Evolutionary conservation across 805 yeast species (phyloP).

Genomic region (Brettanomyces bruxellensis): DNA sequence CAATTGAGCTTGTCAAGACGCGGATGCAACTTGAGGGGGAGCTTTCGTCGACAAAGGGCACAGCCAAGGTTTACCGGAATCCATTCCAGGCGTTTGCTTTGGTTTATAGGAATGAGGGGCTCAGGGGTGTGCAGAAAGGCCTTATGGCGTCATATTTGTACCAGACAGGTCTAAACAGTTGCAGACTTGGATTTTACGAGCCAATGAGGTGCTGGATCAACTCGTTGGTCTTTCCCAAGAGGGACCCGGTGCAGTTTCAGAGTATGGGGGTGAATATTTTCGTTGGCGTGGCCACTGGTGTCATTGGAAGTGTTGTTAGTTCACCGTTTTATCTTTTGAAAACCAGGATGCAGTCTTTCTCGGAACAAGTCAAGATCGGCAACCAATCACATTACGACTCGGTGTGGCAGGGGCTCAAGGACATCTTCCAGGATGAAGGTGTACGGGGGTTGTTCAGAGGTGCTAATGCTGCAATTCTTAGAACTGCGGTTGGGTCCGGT

Average conservation of each 20-base stretch:
- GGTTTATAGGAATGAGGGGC: constrained; percentile 74
- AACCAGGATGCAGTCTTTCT: constrained; percentile 94
- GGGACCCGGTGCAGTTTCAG: constrained; percentile 41
- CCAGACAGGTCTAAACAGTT: constrained; percentile 88
- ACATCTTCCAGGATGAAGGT: constrained; percentile 63
- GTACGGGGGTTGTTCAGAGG: constrained; percentile 77
- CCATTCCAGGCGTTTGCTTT: constrained; percentile 75
- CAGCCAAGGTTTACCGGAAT: constrained; percentile 53
- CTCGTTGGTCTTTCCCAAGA: constrained; percentile 39
- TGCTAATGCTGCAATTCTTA: constrained; percentile 84
- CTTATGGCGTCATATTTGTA: constrained; percentile 81
- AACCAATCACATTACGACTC: constrained; percentile 84
- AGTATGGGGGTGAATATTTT: constrained; percentile 52
- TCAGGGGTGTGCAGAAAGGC: constrained; percentile 85
- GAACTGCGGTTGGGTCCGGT: constrained; percentile 94
- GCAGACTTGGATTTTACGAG: constrained; percentile 90
- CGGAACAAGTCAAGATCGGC: constrained; percentile 59
- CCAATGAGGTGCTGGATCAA: constrained; percentile 65
- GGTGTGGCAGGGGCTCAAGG: constrained; percentile 55
- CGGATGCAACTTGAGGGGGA: constrained; percentile 98
- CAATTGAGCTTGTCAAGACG: constrained; percentile 89
- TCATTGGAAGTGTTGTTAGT: constrained; percentile 81
- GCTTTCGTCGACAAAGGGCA: constrained; percentile 44
- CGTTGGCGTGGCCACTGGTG: constrained; percentile 80
- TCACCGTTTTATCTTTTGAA: constrained; percentile 89